A percentile compares a stretch with the other conserved stretches of the same genome.
phyloP scores from a whole-genome alignment of 345 rosid genomes.

The Raphanus raphanistrum region DNA sequence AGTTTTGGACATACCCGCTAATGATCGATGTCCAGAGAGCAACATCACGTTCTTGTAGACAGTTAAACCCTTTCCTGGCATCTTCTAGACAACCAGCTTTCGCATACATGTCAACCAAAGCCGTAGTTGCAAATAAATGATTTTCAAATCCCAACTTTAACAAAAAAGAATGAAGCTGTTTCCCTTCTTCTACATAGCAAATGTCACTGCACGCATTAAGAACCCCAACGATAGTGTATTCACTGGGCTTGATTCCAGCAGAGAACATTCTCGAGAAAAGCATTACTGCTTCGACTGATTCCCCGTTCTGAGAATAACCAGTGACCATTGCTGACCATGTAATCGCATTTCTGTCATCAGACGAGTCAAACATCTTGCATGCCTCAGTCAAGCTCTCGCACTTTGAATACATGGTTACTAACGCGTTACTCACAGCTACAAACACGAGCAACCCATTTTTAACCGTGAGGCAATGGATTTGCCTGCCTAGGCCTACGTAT shows the following conservation, averaged over 20 bases:
- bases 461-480: slow-evolving; percentile 55
- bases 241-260: slow-evolving; percentile 61
- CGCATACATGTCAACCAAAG: slow-evolving; percentile 79
- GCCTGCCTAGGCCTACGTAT: slow-evolving; percentile 52
- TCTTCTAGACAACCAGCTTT: slow-evolving; percentile 50
- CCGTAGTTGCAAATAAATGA: slow-evolving; percentile 58
- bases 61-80: slow-evolving; percentile 61
- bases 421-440: slow-evolving; percentile 59
- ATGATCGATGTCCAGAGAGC: slow-evolving; percentile 78
- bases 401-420: slow-evolving; percentile 80
- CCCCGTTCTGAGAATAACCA: slow-evolving; percentile 79
- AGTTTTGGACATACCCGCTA: slow-evolving; percentile 57
- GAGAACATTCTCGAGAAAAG: slow-evolving; percentile 67
- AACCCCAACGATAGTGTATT: slow-evolving; percentile 72
- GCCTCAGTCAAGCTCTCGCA: slow-evolving; percentile 64
- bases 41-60: slow-evolving; percentile 54
- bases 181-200: slow-evolving; percentile 61
- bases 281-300: slow-evolving; percentile 54
- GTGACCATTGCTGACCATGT: slow-evolving; percentile 95
- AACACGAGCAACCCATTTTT: slow-evolving; percentile 54
- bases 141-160: slow-evolving; percentile 65
- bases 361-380: slow-evolving; percentile 57
- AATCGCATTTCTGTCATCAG: slow-evolving; percentile 60
- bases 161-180: slow-evolving; percentile 62
- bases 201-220: slow-evolving; percentile 77